These are phyloP conservation scores for Cryptosporidium baileyi DNA, from an alignment of 169 alveolate genomes.

Conservation along the genomic window DNA sequence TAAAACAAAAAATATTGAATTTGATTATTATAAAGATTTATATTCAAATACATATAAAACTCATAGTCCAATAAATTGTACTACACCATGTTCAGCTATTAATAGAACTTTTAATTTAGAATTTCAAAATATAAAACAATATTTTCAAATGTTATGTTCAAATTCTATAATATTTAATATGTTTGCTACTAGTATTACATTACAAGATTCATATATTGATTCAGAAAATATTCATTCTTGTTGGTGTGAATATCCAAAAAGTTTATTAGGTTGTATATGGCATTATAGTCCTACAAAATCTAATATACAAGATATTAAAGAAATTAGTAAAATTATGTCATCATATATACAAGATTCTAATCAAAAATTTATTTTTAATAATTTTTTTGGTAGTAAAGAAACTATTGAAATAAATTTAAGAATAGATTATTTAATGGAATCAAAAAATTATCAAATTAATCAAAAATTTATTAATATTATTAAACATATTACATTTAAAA, in stretches of 20 bases:
- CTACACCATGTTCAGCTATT: slow-evolving; percentile 58
- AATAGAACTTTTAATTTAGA: slow-evolving; percentile 45
- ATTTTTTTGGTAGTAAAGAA: not conserved
- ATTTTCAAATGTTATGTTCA: slow-evolving; percentile 32
- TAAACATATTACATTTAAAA: not conserved
- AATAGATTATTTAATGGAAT: not conserved
- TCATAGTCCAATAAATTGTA: slow-evolving; percentile 45
- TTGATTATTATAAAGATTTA: not conserved
- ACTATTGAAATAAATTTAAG: not conserved
- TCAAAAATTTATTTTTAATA: not conserved
- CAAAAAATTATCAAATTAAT: not conserved
- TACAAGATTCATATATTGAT: slow-evolving; percentile 6
- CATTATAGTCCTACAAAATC: slow-evolving; percentile 18
- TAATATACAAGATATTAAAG: slow-evolving; percentile 1
- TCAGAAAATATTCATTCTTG: not conserved
- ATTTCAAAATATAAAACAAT: slow-evolving; percentile 44
- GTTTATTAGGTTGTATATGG: slow-evolving; percentile 42
- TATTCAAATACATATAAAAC: slow-evolving; percentile 15
- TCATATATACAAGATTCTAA: not conserved
- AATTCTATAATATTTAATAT: slow-evolving; percentile 46
- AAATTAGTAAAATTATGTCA: not conserved
- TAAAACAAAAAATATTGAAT: not conserved
- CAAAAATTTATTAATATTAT: not conserved
- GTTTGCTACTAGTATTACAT: slow-evolving; percentile 49
- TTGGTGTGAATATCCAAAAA: slow-evolving; percentile 59